Percentiles rank a stretch among this genome's conserved stretches.
Conservation (phyloP, 1,139 yeast species). For the Sugiyamaella pinicola region DNA sequence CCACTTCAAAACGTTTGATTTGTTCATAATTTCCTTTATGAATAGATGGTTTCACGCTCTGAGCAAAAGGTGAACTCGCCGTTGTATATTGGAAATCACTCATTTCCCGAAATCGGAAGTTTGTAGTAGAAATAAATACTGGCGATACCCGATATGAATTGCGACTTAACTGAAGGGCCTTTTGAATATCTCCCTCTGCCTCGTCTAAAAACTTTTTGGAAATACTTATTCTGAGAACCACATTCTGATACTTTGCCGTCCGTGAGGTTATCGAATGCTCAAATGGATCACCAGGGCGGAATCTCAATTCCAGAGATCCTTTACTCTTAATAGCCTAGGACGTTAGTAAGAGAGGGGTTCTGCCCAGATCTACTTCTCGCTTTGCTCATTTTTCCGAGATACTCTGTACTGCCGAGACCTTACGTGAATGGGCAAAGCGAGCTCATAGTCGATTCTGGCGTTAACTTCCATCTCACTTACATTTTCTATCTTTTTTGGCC, state of each 20-base stretch:
- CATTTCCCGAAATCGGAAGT: constrained; percentile 79
- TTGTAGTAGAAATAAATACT: constrained; percentile 66
- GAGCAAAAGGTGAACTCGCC: constrained; percentile 55
- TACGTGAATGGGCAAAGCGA: too few species aligned
- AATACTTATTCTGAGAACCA: constrained; percentile 67
- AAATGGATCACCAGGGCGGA: constrained; percentile 66
- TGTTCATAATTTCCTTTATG: constrained; percentile 43
- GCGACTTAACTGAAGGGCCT: constrained; percentile 48
- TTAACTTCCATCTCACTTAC: constrained; percentile 31
- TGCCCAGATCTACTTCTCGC: too few species aligned
- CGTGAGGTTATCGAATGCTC: constrained; percentile 77
- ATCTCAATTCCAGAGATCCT: constrained; percentile 59
- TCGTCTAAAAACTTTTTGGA: constrained; percentile 61
- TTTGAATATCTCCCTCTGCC: constrained; percentile 53
- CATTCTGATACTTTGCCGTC: constrained; percentile 54
- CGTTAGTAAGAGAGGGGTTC: too few species aligned
- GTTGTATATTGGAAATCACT: constrained; percentile 83
- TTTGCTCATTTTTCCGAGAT: too few species aligned
- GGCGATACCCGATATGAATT: constrained; percentile 53
- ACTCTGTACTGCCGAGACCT: too few species aligned
- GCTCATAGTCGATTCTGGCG: too few species aligned
- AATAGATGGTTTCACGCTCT: constrained; percentile 47
- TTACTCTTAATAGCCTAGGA: constrained; percentile 42
- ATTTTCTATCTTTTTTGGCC: constrained; percentile 49
- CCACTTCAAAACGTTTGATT: constrained; percentile 34